These are phyloP conservation scores for Pezicula neosporulosa DNA, from an alignment of 2,329 filamentous ascomycete species.

Conservation along the genomic window DNA sequence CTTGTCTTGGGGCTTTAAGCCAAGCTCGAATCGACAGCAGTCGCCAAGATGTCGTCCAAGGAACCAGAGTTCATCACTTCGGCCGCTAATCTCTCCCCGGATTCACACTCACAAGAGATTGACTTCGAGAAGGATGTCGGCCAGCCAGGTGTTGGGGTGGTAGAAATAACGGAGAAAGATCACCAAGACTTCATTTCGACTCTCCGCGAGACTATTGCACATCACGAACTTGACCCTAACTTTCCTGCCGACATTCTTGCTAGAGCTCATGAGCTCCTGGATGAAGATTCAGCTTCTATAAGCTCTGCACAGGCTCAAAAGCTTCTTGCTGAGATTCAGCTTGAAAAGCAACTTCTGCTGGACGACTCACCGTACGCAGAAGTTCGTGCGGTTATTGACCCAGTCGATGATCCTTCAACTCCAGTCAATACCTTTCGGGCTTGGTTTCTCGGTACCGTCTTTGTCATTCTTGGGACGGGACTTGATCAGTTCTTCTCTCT, in stretches of 20 bases:
- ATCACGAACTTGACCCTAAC: slow-evolving; percentile 1
- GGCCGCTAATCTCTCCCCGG: background rate
- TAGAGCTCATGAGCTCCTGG: background rate
- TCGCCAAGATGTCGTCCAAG: too few relatives aligned
- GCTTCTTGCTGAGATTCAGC: background rate
- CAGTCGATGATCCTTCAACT: slow-evolving; percentile 55
- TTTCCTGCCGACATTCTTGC: slow-evolving; percentile 1
- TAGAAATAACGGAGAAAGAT: slow-evolving; percentile 45
- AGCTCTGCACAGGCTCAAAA: background rate
- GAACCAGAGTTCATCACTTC: too few relatives aligned
- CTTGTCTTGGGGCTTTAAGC: too few relatives aligned
- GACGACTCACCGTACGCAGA: slow-evolving; percentile 31
- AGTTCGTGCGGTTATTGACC: slow-evolving; percentile 49
- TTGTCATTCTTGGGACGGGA: background rate
- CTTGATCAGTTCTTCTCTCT: slow-evolving; percentile 5
- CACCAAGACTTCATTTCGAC: background rate
- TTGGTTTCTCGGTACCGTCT: slow-evolving; percentile 54
- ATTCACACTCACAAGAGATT: background rate
- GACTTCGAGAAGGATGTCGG: background rate
- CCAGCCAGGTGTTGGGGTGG: background rate
- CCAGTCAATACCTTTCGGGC: slow-evolving; percentile 63
- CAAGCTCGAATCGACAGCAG: too few relatives aligned
- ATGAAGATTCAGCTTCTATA: background rate
- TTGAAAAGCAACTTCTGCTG: background rate
- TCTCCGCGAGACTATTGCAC: background rate